Evolutionary conservation across 1,284 basidiomycete genomes (phyloP), one percentile per base, ranked within the genome.

Genomic region (Veloboletus limbatus): DNA sequence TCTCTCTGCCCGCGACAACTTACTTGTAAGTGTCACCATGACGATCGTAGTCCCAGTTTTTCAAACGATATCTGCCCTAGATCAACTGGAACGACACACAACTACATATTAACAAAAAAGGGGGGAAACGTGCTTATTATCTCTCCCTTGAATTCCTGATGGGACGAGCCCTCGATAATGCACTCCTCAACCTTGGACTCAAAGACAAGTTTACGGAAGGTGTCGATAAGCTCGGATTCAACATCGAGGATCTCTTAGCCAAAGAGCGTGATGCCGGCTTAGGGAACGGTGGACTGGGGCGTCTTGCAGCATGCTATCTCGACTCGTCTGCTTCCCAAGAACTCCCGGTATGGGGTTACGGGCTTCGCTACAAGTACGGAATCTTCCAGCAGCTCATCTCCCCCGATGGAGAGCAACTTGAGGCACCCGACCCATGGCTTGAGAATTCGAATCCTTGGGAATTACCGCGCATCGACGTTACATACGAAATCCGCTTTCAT

Each of bases 361-460:
- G 91, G 44, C 69, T 94, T 45, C 74, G 90, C 43, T 91, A 93
- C 76, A 85, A 89, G 63, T 94, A 93, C 57, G 92, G 92, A 58
- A 94, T 97, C 69, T 97, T 97, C 79, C 88, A 93, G 69, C 94
- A 97, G 71, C 78, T 93, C 46, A 91, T 92, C 62, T 80, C 81
- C 10, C 81, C 89, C 9, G 85, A 90, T 47, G 91, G 92, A 17
- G 79, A 85, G 37, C 89, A 93, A 65, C 82, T 94, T 6, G 91
- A 94, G 73, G 92, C 90, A 4, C 92, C 92, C 8, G 93, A 96
- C 68, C 92, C 92, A 52, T 96, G 92, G 92, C 75, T 96, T 31
- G 85, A 91, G 49, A 75, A 88, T 58, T 84, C 88, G 59, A 93
- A 92, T 67, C 85, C 88, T 35, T 91, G 91, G 92, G 92, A 95